Evolutionary conservation across 805 yeast genomes (phyloP).

Genomic region (Yarrowia keelungensis): DNA sequence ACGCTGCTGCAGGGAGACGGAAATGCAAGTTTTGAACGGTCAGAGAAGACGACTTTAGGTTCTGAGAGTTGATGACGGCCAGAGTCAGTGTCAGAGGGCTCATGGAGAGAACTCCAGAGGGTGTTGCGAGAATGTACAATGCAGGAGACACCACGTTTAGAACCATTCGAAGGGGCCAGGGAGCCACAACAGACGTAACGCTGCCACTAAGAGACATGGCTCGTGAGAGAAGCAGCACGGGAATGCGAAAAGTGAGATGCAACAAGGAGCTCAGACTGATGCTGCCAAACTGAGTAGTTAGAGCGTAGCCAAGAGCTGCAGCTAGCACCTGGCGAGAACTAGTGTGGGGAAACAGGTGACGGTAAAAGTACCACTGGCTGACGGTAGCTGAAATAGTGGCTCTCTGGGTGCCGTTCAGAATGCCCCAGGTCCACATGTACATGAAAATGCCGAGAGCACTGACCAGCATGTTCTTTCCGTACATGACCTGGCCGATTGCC

Average conservation of each 20-base stretch:
- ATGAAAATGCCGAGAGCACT: conserved; percentile 47
- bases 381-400: conserved; percentile 50
- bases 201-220: conserved; percentile 38
- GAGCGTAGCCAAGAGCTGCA: conserved; percentile 46
- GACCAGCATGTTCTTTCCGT: conserved; percentile 9
- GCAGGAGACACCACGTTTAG: conserved; percentile 25
- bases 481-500: conserved; percentile 19
- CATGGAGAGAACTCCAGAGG: conserved; percentile 47
- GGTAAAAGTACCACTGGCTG: conserved; percentile 52
- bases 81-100: conserved; percentile 52
- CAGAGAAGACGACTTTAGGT: conserved; percentile 50
- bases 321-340: conserved; percentile 42
- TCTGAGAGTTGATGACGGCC: conserved; percentile 49
- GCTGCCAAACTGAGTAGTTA: conserved; percentile 50
- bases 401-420: conserved; percentile 52
- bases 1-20: conserved; percentile 42
- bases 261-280: conserved; percentile 50
- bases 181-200: conserved; percentile 2
- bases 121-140: conserved; percentile 45
- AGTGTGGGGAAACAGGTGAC: conserved; percentile 44
- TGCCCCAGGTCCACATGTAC: conserved; percentile 55
- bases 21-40: conserved; percentile 43
- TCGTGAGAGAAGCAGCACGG: conserved; percentile 51
- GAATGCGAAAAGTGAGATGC: conserved; percentile 49
- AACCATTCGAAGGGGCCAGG: conserved; percentile 41